Evolutionary conservation across 305 asterid genomes (phyloP), one percentile per base, ranked within the genome.

Genomic region (Lippia alba): DNA sequence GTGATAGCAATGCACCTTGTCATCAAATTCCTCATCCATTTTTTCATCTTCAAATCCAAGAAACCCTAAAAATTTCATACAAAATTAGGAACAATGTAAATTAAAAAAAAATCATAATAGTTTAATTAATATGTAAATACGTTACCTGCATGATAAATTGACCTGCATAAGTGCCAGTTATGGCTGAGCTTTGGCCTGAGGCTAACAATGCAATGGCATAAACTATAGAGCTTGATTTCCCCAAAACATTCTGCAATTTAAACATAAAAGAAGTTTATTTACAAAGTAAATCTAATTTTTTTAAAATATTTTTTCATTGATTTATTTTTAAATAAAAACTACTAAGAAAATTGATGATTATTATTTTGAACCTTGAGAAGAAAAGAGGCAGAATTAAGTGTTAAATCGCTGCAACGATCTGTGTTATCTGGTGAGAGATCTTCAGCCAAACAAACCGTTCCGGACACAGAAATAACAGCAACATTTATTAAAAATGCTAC

Each of bases 81-180:
- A 16, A 51, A 51, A 51, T 44, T 44, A 44, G 49, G 1, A 36
- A 36, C 12, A 8, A 44, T 6, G 3, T 5, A 44, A 1, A 8
- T 44, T 44, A 44, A 44, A 36, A 36, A 44, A 8, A 0, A 6
- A 10, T 11, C 10, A 44, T 11, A 44, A 44, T 44, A 41, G 9
- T 41, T 8, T 62, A 62, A 41, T 62, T 12, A 39, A 19, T 44
- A 44, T 9, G 45, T 39, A 44, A 44, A 44, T 3, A 44, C 10
- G 14, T 4, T 70, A 92, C 98, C 96, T 90, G 95, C 98, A 92
- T 94, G 69, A 94, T 82, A 67, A 40, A 94, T 62, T 94, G 99
- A 0, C 99, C 99, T 8, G 97, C 97, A 77, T 91, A 94, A 34
- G 99, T 94, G 66, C 97, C 99, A 0, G 99, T 94, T 4, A 94